Evolutionary conservation across 2,329 filamentous ascomycete genomes (phyloP), one percentile per base, ranked within the genome.

Genomic region (Nothopassalora personata): DNA sequence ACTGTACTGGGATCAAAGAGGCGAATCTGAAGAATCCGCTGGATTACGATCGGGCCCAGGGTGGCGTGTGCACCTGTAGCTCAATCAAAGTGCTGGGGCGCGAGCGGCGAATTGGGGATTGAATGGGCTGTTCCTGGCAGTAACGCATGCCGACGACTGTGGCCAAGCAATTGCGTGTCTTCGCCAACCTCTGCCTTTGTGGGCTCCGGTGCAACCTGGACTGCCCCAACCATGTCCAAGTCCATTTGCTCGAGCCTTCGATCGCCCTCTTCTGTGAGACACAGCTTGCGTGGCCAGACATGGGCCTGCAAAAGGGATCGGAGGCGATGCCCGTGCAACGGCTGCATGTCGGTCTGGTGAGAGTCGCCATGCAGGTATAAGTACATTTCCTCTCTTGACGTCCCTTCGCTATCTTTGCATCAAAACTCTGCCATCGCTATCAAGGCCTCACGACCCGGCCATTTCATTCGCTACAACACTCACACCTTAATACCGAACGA

Each of bases 221-320:
- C 33, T 30, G 31, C 31, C 34, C 53, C 53, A 55, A 48, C 53
- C 53, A 48, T 48, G 53, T 55, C 43, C 30, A 34, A 47, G 34
- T 48, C 45, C 53, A 33, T 33, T 49, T 28, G 53, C 53, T 55
- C 53, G 53, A 49, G 53, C 53, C 39, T 46, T 34, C 39, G 30
- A 48, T 54, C 36, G 53, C 27, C 30, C 15, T 30, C 23, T 18
- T 31, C 46, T 34, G 55, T 53, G 55, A 57, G 53, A 57, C 55
- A 53, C 34, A 33, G 55, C 55, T 57, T 57, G 55, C 55, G 55
- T 57, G 49, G 47, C 48, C 34, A 43, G 48, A 45, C 55, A 34
- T 34, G 46, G 46, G 46, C 27, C 30, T 8, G 39, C n/a, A 43
- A 43, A 43, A 28, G 34, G 49, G 23, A 49, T 50, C 48, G 23